Evolutionary conservation across 768 basidiomycete species (phyloP), one percentile per base, ranked within the genome.

Genomic region (Termitomyces sp.): DNA sequence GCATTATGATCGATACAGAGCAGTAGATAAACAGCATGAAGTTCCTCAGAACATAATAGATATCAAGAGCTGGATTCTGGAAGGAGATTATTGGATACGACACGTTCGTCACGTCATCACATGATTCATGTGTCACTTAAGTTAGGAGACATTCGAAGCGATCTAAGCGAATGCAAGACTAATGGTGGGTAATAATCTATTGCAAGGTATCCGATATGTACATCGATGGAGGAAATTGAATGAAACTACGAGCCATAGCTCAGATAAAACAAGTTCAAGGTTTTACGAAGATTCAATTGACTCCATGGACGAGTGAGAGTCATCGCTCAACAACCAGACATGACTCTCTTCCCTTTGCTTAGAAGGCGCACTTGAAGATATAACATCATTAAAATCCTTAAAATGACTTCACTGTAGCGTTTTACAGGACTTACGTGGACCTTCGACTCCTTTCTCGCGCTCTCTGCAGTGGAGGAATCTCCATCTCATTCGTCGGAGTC

Each of bases 281-380:
- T 34, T 30, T 47, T 48, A 43, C 26, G 8, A 43, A 37, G 26
- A 19, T 37, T 35, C 30, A 28, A 17, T 40, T 34, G 52, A 56
- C 42, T 55, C 60, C 28, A 53, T 34, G 17, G 52, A 57, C 45
- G 61, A 58, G 37, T 60, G 56, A 8, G 65, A 65, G 41, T 52
- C 58, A 53, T 68, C 68, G 32, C 65, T 66, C 43, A 68, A 56
- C 24, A 70, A 58, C 69, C 69, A 70, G 5, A 61, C 53, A 58
- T 62, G 34, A 46, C 34, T 49, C 28, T 58, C 50, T 12, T 46
- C 32, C 2, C 38, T 41, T 19, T 45, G 44, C 24, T 22, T 42
- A 1, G 51, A 44, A 30, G 22, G 24, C 4, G 30, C 43, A 11
- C 52, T 58, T 42, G 22, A 45, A n/a, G 45, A 51, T 8, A 45